phyloP scores from a whole-genome alignment of 2,329 filamentous ascomycete species.

The Emmonsia crescens region DNA sequence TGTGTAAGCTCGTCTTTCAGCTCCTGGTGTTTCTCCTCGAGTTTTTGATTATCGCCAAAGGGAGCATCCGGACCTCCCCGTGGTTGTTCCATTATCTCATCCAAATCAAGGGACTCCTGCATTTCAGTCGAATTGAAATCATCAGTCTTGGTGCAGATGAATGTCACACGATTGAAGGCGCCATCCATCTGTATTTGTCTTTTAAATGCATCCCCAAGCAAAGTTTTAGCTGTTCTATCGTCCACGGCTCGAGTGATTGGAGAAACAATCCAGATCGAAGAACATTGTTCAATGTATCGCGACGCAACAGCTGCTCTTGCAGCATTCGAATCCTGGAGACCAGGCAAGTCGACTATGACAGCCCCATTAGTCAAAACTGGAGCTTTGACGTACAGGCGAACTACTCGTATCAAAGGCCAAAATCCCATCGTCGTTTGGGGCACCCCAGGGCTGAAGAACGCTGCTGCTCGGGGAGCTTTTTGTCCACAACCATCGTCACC shows the following conservation, averaged over 20 bases:
- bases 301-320: conserved; percentile 48
- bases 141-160: conserved; percentile 55
- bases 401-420: conserved; percentile 35
- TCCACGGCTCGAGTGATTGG: conserved; percentile 51
- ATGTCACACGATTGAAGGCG: conserved; percentile 43
- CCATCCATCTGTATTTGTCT: conserved; percentile 51
- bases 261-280: conserved; percentile 51
- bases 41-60: conserved; percentile 24
- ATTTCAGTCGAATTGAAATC: conserved; percentile 45
- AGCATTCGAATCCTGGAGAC: conserved; percentile 49
- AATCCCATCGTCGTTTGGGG: conserved; percentile 22
- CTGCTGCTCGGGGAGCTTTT: neutral
- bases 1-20: conserved; percentile 42
- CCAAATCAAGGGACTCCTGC: conserved; percentile 28
- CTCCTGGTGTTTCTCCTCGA: conserved; percentile 56
- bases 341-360: conserved; percentile 49
- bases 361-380: conserved; percentile 43
- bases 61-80: conserved; percentile 14
- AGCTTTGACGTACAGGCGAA: conserved; percentile 41
- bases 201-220: conserved; percentile 48
- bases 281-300: conserved; percentile 51
- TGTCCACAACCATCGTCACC: conserved; percentile 9
- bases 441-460: neutral
- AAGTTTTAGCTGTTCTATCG: conserved; percentile 46
- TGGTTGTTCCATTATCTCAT: conserved; percentile 21